Evolutionary conservation across 2,329 filamentous ascomycete species (phyloP).

Genomic region (Sclerotinia spermophila): DNA sequence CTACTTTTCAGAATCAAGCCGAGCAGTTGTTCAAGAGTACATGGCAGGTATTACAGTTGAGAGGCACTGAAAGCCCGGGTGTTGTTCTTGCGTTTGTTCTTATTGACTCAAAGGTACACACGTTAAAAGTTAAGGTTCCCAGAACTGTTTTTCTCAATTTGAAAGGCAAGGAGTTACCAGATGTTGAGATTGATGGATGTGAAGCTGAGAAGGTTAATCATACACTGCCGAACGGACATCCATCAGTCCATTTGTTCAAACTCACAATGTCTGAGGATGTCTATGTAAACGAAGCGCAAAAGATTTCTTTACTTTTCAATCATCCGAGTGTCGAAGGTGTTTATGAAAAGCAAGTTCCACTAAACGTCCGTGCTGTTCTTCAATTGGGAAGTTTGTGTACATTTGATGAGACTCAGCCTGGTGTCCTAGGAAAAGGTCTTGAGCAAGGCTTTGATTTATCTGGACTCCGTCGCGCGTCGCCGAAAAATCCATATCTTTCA

Average conservation of each 20-base stretch:
- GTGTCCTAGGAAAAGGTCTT: constrained; percentile 85
- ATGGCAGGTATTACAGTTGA: constrained; percentile 91
- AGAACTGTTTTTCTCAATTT: constrained; percentile 89
- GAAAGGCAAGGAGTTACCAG: constrained; percentile 79
- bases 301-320: constrained; percentile 78
- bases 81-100: constrained; percentile 85
- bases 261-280: constrained; percentile 84
- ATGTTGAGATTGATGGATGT: constrained; percentile 82
- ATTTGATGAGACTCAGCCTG: constrained; percentile 85
- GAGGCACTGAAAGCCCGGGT: constrained; percentile 77
- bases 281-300: constrained; percentile 80
- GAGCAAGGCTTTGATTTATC: constrained; percentile 90
- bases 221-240: constrained; percentile 90
- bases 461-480: constrained; percentile 63
- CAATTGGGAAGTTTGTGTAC: constrained; percentile 88
- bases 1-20: constrained; percentile 84
- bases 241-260: constrained; percentile 91
- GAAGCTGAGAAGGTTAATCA: constrained; percentile 90
- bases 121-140: constrained; percentile 82
- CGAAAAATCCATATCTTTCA: constrained; percentile 72
- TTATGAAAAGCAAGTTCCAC: constrained; percentile 88
- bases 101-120: constrained; percentile 89
- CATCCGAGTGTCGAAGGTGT: constrained; percentile 95
- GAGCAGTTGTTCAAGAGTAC: constrained; percentile 86
- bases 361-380: constrained; percentile 81